Base-by-base conservation (phyloP, 495 filamentous ascomycete genomes). In the Hyaloscypha bicolor region DNA sequence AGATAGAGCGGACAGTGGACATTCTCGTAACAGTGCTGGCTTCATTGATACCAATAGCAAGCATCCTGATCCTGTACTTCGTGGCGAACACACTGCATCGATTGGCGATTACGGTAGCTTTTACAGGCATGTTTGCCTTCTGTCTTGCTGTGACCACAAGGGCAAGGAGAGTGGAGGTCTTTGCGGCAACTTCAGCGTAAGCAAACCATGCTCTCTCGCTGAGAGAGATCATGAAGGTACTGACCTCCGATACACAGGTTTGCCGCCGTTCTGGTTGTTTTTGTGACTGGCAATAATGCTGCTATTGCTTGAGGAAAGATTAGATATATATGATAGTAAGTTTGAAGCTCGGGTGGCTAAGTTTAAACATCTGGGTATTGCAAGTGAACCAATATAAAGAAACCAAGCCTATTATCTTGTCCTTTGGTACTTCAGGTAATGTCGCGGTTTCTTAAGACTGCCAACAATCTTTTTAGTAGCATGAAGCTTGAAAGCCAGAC, bases 51-150 rank as follows among this genome's bases (percentile, higher is more conserved):
- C 77, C 76, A 1, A 71, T 75, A n/a, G 51, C 64, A 2, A 67
- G 71, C 3, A 77, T 78, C 51, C 60, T 79, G 14, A 72, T 70
- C 3, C 69, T 79, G 0, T 78, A 76, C 66, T 77, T 66, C 37
- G 69, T 79, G n/a, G 61, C 67, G n/a, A 48, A 55, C 25, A 70
- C 66, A 2, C 48, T 67, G 11, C 66, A 63, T 29, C 65, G 74
- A n/a, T 61, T 79, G 5, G 63, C 63, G 21, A 63, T 78, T 37
- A 73, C 75, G 21, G 69, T 76, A 35, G 51, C 69, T 0, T 79
- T 76, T 62, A 70, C 72, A 4, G 60, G 64, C 32, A n/a, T 77
- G 2, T 77, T 78, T 62, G 61, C 75, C 3, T 37, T 70, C n/a
- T 69, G 62, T 19, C 66, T 79, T 52, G 69, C 69, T 11, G 39